Conservation (phyloP, 2,329 filamentous ascomycete species). For the Corynespora cassiicola region DNA sequence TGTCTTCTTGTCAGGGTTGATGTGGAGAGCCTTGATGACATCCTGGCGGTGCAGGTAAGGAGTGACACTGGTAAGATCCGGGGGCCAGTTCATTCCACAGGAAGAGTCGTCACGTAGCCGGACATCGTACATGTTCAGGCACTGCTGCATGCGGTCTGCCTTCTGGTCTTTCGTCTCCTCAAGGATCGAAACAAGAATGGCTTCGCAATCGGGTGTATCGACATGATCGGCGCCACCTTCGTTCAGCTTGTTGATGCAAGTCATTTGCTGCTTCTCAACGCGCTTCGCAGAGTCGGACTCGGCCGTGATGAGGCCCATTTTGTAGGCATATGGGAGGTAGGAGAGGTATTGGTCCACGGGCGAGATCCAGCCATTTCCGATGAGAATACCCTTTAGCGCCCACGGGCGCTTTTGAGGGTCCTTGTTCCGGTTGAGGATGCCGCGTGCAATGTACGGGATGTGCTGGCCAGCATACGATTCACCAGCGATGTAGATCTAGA, state of each 20-base stretch:
- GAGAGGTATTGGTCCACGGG: slow-evolving; percentile 88
- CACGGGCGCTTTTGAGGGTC: slow-evolving; percentile 61
- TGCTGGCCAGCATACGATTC: slow-evolving; percentile 97
- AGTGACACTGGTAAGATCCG: slow-evolving; percentile 77
- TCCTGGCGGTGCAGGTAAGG: slow-evolving; percentile 86
- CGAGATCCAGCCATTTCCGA: slow-evolving; percentile 98
- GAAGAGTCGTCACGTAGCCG: slow-evolving; percentile 80
- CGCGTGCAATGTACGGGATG: slow-evolving; percentile 94
- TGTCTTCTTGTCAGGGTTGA: slow-evolving; percentile 79
- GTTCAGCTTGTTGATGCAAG: slow-evolving; percentile 69
- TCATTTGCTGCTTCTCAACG: slow-evolving; percentile 72
- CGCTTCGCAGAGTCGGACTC: slow-evolving; percentile 68
- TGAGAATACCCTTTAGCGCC: slow-evolving; percentile 84
- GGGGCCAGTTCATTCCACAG: slow-evolving; percentile 98
- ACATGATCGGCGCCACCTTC: slow-evolving; percentile 67
- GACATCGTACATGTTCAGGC: slow-evolving; percentile 97
- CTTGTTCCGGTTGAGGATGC: slow-evolving; percentile 87
- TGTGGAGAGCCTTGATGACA: slow-evolving; percentile 79
- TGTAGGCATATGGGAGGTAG: slow-evolving; percentile 82
- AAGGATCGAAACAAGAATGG: slow-evolving; percentile 76
- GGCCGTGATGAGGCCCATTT: slow-evolving; percentile 73
- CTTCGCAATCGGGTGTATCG: slow-evolving; percentile 75
- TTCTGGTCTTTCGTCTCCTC: slow-evolving; percentile 65
- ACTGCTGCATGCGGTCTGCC: slow-evolving; percentile 63
- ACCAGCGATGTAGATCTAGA: slow-evolving; percentile 87